Evolutionary conservation across 2,329 filamentous ascomycete genomes (phyloP).

Genomic region (Penicillium sp.): DNA sequence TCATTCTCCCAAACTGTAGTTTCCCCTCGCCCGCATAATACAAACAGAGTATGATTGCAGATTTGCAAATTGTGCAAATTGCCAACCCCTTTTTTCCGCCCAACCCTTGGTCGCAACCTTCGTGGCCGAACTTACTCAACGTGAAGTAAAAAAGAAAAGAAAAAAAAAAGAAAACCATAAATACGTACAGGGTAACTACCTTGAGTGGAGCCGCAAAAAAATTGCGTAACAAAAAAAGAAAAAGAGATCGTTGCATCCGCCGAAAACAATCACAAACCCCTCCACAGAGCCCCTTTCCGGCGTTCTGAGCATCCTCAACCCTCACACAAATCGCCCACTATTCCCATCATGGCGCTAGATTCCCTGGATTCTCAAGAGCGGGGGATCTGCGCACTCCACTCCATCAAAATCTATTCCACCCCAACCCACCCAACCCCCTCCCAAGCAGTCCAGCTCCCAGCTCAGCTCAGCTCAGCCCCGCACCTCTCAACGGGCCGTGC

Average conservation of each 20-base stretch:
- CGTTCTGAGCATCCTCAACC: not conserved
- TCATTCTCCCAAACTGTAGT: not conserved
- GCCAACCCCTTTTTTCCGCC: not conserved
- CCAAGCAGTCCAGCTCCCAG: not conserved
- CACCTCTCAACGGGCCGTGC: slow-evolving; percentile 17
- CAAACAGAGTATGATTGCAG: too few species aligned
- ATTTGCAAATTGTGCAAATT: too few species aligned
- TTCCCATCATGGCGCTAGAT: not conserved
- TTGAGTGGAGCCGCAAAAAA: not conserved
- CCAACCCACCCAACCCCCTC: not conserved
- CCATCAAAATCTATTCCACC: not conserved
- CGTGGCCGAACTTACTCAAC: not conserved
- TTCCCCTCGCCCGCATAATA: too few species aligned
- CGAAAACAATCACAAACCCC: slow-evolving; percentile 7
- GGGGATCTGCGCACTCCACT: not conserved
- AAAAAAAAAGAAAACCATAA: not conserved
- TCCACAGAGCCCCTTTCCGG: not conserved
- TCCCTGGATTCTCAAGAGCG: not conserved
- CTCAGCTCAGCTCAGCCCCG: not conserved
- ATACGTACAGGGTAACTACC: not conserved
- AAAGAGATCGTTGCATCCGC: slow-evolving; percentile 9
- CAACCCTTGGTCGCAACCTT: not conserved
- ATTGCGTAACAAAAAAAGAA: not conserved
- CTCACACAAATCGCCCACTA: not conserved
- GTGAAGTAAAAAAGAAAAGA: not conserved